phyloP scores from a whole-genome alignment of 2,329 filamentous ascomycete species.

The Verticillium albo-atrum region DNA sequence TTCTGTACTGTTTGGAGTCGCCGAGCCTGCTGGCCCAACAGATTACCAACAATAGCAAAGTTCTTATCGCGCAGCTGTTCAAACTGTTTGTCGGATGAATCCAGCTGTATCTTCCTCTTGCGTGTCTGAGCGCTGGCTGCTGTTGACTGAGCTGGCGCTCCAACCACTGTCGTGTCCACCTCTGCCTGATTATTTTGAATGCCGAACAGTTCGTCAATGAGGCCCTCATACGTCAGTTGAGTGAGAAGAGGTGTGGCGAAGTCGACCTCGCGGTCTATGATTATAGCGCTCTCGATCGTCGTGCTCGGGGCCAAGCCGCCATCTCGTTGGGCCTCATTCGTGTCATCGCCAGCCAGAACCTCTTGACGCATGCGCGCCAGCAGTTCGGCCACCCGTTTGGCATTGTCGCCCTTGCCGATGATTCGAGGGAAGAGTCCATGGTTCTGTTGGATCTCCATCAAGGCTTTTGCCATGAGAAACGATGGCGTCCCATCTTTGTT shows the following conservation, averaged over 20 bases:
- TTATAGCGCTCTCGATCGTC: slow-evolving; percentile 83
- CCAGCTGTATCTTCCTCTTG: slow-evolving; percentile 84
- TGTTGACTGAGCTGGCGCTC: slow-evolving; percentile 61
- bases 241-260: slow-evolving; percentile 89
- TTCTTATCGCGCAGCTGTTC: slow-evolving; percentile 85
- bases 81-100: slow-evolving; percentile 86
- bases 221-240: slow-evolving; percentile 92
- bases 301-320: slow-evolving; percentile 79
- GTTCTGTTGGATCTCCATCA: slow-evolving; percentile 90
- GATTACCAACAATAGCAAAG: slow-evolving; percentile 86
- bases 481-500: slow-evolving; percentile 88
- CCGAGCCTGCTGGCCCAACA: slow-evolving; percentile 86
- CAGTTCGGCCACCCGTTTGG: slow-evolving; percentile 80
- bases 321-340: slow-evolving; percentile 48
- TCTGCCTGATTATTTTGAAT: slow-evolving; percentile 92
- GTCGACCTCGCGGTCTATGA: slow-evolving; percentile 93
- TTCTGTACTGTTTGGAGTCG: slow-evolving; percentile 75
- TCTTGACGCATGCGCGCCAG: slow-evolving; percentile 90
- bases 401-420: slow-evolving; percentile 92
- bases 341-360: slow-evolving; percentile 73
- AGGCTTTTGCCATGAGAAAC: slow-evolving; percentile 80
- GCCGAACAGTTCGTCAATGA: slow-evolving; percentile 89
- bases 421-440: slow-evolving; percentile 94
- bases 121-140: slow-evolving; percentile 52
- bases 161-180: slow-evolving; percentile 85